A percentile compares a stretch with the other conserved stretches of the same genome.
Evolutionary conservation across 495 filamentous ascomycete species (phyloP).

Genomic region (Xeromyces bisporus): DNA sequence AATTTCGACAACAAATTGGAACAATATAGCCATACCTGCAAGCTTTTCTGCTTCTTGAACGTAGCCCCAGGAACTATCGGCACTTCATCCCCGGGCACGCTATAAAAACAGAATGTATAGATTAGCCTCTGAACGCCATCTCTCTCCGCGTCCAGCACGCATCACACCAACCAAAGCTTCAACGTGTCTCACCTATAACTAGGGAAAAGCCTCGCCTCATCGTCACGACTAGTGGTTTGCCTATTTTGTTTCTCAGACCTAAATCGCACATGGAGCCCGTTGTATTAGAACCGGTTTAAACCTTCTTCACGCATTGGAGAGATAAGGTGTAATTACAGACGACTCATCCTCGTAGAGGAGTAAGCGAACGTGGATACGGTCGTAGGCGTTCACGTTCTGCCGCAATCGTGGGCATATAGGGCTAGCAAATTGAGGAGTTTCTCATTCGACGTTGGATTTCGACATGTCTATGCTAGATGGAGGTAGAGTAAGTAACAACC

Average conservation of each 20-base stretch:
- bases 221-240: constrained; percentile 1
- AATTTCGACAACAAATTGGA: no score
- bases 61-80: constrained; percentile 9
- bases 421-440: no score
- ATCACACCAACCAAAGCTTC: no score
- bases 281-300: background rate
- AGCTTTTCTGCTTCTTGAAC: constrained; percentile 1
- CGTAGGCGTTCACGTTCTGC: constrained; percentile 4
- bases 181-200: constrained; percentile 2
- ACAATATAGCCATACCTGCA: constrained; percentile 4
- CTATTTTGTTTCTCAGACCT: constrained; percentile 3
- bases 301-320: background rate
- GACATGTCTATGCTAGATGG: constrained; percentile 16
- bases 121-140: no score
- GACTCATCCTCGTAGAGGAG: constrained; percentile 11
- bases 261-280: background rate
- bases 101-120: constrained; percentile 5
- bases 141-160: no score
- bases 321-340: constrained; percentile 15
- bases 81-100: constrained; percentile 7
- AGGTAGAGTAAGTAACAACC: constrained; percentile 5
- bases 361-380: constrained; percentile 2
- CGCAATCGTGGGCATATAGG: constrained; percentile 12
- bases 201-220: constrained; percentile 12
- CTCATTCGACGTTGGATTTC: constrained; percentile 8